Base-by-base conservation (phyloP, 306 rosid genomes). In the Lotus japonicus region DNA sequence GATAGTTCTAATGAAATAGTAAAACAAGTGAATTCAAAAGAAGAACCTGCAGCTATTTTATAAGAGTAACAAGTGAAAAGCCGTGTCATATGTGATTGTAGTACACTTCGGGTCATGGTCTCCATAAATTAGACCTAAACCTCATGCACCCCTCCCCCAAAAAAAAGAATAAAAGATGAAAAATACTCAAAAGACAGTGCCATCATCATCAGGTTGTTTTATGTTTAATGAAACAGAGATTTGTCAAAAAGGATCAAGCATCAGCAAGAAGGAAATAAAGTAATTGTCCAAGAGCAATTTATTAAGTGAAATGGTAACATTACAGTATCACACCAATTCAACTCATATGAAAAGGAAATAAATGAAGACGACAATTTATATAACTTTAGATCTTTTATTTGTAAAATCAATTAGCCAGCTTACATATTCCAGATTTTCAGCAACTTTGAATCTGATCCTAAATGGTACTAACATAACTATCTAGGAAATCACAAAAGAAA, bases 281-380 rank as follows among this genome's bases (percentile, higher is more conserved):
- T 31, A 33, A 45, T 19, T 54, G 14, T 53, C 18, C 74, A 61
- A 57, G 33, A 49, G 46, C 19, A 53, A 39, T 21, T 55, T 18
- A 38, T 70, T 38, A 14, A 38, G 21, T 46, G 11, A 39, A 70
- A 54, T 14, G 33, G 57, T 39, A 50, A 61, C 18, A 17, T 31
- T 31, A 5, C 36, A 31, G 36, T 4, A 31, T 41, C 57, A 28
- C 48, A 65, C 10, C 12, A 26, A 3, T 38, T 41, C 18, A 61
- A 12, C 16, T 56, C 58, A 52, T 45, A 52, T 23, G 63, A 36
- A 73, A 79, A 64, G 55, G 3, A 79, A 54, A 28, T 74, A 41
- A 19, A 42, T 53, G 35, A 57, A 50, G 61, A 64, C 26, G 35
- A 41, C 35, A 17, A 57, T 56, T 56, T 39, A 11, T 13, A 19